Evolutionary conservation across 345 rosid species (phyloP).

Genomic region (Nephelium lappaceum): DNA sequence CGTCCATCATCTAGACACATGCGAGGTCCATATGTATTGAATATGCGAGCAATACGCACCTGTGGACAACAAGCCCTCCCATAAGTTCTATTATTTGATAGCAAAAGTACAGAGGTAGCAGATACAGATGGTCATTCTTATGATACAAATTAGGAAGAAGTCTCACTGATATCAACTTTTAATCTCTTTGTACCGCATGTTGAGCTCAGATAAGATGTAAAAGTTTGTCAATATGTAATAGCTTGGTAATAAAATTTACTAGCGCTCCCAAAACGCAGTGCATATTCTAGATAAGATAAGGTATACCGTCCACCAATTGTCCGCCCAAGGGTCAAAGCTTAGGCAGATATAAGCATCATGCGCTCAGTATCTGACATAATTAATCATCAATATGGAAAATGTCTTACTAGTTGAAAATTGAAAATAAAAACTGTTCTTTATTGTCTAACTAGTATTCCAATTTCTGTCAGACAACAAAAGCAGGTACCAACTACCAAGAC

Average conservation of each 20-base stretch:
- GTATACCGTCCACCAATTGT: neutral
- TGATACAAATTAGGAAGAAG: neutral
- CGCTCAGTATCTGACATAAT: neutral
- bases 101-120: neutral
- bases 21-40: conserved; percentile 97
- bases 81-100: conserved; percentile 12
- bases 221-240: neutral
- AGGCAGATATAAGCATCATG: neutral
- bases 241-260: neutral
- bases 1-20: conserved; percentile 99
- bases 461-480: neutral
- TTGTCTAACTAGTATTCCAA: neutral
- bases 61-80: conserved; percentile 32
- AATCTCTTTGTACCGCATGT: neutral
- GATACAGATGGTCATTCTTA: neutral
- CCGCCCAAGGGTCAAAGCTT: neutral
- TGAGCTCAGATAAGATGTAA: neutral
- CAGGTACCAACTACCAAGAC: neutral
- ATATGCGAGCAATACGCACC: conserved; percentile 99
- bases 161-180: neutral
- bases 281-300: no score
- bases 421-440: neutral
- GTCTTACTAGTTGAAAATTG: neutral
- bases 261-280: neutral
- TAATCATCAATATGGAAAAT: neutral